Percentiles rank a stretch among this genome's conserved stretches.
These are phyloP conservation scores for Neostapfia colusana DNA, from an alignment of 176 grass and related monocot genomes.

Conservation along the genomic window DNA sequence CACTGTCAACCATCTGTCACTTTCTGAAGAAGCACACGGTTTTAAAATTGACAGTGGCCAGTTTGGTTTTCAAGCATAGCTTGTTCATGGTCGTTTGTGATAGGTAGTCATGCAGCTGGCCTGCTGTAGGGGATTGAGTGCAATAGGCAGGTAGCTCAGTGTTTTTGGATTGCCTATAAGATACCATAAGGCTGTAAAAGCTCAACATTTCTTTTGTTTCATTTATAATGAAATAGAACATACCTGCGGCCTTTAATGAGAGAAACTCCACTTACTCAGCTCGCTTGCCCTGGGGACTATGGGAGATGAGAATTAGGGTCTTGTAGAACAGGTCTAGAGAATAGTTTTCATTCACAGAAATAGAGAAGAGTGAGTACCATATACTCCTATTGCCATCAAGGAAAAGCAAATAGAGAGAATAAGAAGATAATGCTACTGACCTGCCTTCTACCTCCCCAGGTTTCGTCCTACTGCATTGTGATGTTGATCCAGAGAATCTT, in stretches of 20 bases:
- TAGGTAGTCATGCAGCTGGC: not conserved
- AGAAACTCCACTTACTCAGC: constrained; percentile 5
- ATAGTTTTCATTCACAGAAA: constrained; percentile 24
- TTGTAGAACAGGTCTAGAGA: constrained; percentile 17
- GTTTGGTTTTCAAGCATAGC: not conserved
- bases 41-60: not conserved
- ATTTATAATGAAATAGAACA: not conserved
- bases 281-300: not conserved
- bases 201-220: not conserved
- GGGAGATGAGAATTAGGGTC: constrained; percentile 3
- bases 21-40: not conserved
- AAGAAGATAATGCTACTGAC: constrained; percentile 45
- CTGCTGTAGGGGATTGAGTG: not conserved
- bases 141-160: not conserved
- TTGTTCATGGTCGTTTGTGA: not conserved
- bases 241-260: not conserved
- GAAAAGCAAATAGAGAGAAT: constrained; percentile 39
- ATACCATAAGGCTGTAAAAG: not conserved
- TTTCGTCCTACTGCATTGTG: constrained; percentile 50
- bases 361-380: constrained; percentile 25
- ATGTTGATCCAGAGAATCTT: constrained; percentile 69
- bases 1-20: not conserved
- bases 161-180: not conserved
- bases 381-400: constrained; percentile 43
- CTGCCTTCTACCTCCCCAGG: constrained; percentile 55